phyloP scores from a whole-genome alignment of 106 monocot species.

The Iris macrosiphon region DNA sequence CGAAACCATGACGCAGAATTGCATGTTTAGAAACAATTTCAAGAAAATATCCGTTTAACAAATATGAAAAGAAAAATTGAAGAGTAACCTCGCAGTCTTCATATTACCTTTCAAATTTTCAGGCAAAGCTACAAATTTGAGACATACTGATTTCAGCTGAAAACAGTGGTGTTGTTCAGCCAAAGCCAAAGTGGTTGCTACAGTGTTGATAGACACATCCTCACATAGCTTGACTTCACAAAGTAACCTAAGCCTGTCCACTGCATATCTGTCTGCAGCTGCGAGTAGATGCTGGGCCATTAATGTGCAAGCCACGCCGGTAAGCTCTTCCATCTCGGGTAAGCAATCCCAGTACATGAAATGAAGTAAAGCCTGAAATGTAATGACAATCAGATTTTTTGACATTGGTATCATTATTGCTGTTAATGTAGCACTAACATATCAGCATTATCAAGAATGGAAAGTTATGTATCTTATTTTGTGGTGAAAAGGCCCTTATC shows the following conservation, averaged over 20 bases:
- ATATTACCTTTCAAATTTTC: constrained; percentile 81
- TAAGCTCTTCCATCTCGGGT: constrained; percentile 80
- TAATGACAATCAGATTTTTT: too few species aligned
- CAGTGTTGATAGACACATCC: constrained; percentile 82
- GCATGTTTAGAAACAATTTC: too few species aligned
- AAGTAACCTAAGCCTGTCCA: constrained; percentile 66
- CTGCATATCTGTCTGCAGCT: constrained; percentile 77
- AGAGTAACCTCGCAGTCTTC: too few species aligned
- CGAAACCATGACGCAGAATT: too few species aligned
- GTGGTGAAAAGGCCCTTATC: too few species aligned
- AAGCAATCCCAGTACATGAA: constrained; percentile 85
- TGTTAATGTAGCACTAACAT: too few species aligned
- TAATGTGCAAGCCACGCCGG: constrained; percentile 55
- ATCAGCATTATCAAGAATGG: too few species aligned
- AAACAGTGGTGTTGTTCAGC: constrained; percentile 86
- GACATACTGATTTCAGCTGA: constrained; percentile 70
- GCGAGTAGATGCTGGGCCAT: constrained; percentile 91
- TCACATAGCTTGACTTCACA: constrained; percentile 71
- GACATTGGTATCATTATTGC: too few species aligned
- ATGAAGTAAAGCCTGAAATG: constrained; percentile 80
- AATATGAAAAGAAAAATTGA: too few species aligned
- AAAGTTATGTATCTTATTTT: too few species aligned
- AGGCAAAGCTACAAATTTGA: constrained; percentile 74
- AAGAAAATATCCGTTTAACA: too few species aligned
- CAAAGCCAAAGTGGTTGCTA: constrained; percentile 78